Evolutionary conservation across 139 green algal genomes (phyloP).

Genomic region (Tetradesmus lagerheimii): DNA sequence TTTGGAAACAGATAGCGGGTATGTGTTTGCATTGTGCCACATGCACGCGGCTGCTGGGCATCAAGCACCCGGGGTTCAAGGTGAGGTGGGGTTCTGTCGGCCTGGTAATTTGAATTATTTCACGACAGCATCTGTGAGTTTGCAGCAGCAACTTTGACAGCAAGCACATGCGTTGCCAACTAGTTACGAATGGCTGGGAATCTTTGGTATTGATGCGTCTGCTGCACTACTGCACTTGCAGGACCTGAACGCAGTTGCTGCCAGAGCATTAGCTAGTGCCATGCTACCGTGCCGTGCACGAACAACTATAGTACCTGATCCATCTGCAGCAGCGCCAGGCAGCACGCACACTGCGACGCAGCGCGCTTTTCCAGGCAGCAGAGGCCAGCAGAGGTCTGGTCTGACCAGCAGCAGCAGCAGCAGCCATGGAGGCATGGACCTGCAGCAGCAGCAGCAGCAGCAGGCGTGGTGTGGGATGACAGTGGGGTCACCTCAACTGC

Average conservation of each 20-base stretch:
- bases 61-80: slow-evolving; percentile 69
- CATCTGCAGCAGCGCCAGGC: background rate
- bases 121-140: too few relatives aligned
- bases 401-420: background rate
- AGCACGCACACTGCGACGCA: background rate
- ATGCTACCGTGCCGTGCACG: slow-evolving; percentile 66
- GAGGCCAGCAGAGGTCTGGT: background rate
- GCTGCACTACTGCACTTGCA: slow-evolving; percentile 36
- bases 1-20: too few relatives aligned
- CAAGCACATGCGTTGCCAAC: background rate
- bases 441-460: slow-evolving; percentile 7
- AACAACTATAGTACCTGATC: background rate
- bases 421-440: background rate
- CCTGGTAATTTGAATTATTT: too few relatives aligned
- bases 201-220: background rate
- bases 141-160: too few relatives aligned
- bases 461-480: background rate
- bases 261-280: slow-evolving; percentile 59
- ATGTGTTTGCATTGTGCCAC: background rate
- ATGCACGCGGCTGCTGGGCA: slow-evolving; percentile 60
- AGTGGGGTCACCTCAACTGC: slow-evolving; percentile 7
- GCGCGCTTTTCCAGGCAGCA: background rate
- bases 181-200: too few relatives aligned
- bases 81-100: slow-evolving; percentile 15
- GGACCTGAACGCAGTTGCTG: slow-evolving; percentile 84